phyloP scores from a whole-genome alignment of 371 early-diverging fungal species.

The Coemansia linderi region DNA sequence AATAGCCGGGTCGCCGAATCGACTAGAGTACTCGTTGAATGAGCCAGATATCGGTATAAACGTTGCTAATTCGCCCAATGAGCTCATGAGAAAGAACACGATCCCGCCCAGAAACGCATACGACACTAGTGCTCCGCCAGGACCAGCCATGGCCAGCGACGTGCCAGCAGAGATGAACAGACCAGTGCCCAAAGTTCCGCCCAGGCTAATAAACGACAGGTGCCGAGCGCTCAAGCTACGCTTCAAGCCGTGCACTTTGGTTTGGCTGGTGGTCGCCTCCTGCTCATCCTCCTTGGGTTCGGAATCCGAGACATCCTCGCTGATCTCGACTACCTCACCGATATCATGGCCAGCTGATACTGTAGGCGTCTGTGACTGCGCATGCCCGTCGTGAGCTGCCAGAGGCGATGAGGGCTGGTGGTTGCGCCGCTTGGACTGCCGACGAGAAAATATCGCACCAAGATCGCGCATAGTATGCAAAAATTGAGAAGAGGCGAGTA shows the following conservation, averaged over 20 bases:
- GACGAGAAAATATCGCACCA: not conserved
- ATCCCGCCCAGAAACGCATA: slow-evolving; percentile 70
- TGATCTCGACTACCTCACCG: not conserved
- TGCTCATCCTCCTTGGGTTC: not conserved
- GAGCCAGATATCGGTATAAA: slow-evolving; percentile 77
- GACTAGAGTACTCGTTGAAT: slow-evolving; percentile 73
- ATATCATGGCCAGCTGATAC: not conserved
- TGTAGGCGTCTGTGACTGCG: not conserved
- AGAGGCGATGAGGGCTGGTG: not conserved
- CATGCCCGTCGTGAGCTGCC: not conserved
- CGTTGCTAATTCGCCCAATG: slow-evolving; percentile 81
- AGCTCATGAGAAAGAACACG: slow-evolving; percentile 76
- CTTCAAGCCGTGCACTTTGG: slow-evolving; percentile 44
- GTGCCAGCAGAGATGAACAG: slow-evolving; percentile 77
- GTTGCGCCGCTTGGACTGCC: not conserved
- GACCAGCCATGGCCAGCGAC: slow-evolving; percentile 71
- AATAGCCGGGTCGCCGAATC: slow-evolving; percentile 78
- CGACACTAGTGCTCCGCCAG: slow-evolving; percentile 72
- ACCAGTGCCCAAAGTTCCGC: slow-evolving; percentile 78
- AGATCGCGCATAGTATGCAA: not conserved
- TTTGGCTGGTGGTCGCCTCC: not conserved
- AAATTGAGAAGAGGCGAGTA: not conserved
- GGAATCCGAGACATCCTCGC: not conserved
- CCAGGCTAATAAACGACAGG: slow-evolving; percentile 74
- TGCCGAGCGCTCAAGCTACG: slow-evolving; percentile 67